Evolutionary conservation across 2,329 filamentous ascomycete species (phyloP), one percentile per base, ranked within the genome.

Genomic region (Penicillium occitanis): DNA sequence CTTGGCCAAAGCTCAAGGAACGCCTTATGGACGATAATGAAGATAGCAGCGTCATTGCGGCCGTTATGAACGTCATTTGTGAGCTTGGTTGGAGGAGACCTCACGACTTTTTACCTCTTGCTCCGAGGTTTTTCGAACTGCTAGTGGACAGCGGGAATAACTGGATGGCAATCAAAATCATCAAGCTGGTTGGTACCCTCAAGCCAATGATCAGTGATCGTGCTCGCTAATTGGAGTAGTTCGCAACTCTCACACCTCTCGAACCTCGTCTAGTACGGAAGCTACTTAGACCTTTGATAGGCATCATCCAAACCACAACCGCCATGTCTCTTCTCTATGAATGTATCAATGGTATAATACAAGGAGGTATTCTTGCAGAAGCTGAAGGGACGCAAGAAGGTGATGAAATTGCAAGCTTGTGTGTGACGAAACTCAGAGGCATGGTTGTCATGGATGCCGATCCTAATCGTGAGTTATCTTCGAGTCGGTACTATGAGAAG

Each of bases 101-200:
- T 3, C 90, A 94, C 71, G 95, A 99, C 78, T 98, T 98, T 72
- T 83, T 99, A 35, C 92, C 95, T 14, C 83, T 99, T 35, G 95
- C 95, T 0, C 95, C 95, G 8, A 86, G 95, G 66, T 80, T 99
- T 30, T 99, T 98, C 73, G 93, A 97, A 75, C 84, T 99, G 19
- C 82, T 99, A 30, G 93, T 97, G 13, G 91, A 96, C 68, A 90
- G 93, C 65, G 91, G 91, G 44, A 98, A 99, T 79, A 99, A 99
- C 78, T 99, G 95, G 95, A 98, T 99, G 94, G 93, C 93, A 67
- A 99, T 99, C 76, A 99, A 99, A 77, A 87, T 99, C 69, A 98
- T 99, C 77, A 99, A 99, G 80, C 85, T 99, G 69, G 92, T 94
- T 77, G 71, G 87, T 81, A 40, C n/a, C 37, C 28, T 53, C 2